Evolutionary conservation across 2,329 filamentous ascomycete species (phyloP).

Genomic region (Elsinoe fawcettii): DNA sequence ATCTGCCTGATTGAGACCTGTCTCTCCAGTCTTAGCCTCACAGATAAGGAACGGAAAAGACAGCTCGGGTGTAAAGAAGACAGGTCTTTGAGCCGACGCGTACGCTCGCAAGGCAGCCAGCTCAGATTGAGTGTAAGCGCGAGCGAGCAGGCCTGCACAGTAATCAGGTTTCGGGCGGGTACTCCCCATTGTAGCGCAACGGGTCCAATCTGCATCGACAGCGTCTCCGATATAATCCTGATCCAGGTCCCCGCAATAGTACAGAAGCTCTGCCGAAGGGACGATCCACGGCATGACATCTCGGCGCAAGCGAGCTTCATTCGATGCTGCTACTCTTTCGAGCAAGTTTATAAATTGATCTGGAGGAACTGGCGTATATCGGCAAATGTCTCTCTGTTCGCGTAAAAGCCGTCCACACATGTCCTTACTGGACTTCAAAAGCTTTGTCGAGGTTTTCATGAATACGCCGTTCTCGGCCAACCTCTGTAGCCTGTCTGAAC

Average conservation of each 20-base stretch:
- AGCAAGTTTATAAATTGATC: background rate
- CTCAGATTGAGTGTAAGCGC: conserved; percentile 19
- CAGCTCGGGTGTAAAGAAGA: conserved; percentile 21
- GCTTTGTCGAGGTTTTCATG: background rate
- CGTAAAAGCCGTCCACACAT: background rate
- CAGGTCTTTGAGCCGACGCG: conserved; percentile 19
- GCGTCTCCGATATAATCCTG: conserved; percentile 11
- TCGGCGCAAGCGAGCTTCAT: conserved; percentile 8
- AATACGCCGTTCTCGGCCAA: conserved; percentile 1
- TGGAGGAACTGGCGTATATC: background rate
- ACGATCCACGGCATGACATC: conserved; percentile 11
- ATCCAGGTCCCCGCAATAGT: background rate
- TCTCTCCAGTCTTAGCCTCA: conserved; percentile 22
- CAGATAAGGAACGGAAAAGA: conserved; percentile 24
- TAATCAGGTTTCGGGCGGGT: conserved; percentile 20
- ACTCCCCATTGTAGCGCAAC: conserved; percentile 17
- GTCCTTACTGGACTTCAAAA: background rate
- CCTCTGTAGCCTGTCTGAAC: background rate
- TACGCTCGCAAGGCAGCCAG: conserved; percentile 18
- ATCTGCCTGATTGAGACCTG: conserved; percentile 20
- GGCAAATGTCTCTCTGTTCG: background rate
- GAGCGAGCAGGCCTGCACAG: conserved; percentile 18
- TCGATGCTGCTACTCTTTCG: background rate
- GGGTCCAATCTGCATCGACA: conserved; percentile 21
- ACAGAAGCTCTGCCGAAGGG: conserved; percentile 5